Evolutionary conservation across 1,284 basidiomycete genomes (phyloP), one percentile per base, ranked within the genome.

Genomic region (Hypsizygus ulmarius): DNA sequence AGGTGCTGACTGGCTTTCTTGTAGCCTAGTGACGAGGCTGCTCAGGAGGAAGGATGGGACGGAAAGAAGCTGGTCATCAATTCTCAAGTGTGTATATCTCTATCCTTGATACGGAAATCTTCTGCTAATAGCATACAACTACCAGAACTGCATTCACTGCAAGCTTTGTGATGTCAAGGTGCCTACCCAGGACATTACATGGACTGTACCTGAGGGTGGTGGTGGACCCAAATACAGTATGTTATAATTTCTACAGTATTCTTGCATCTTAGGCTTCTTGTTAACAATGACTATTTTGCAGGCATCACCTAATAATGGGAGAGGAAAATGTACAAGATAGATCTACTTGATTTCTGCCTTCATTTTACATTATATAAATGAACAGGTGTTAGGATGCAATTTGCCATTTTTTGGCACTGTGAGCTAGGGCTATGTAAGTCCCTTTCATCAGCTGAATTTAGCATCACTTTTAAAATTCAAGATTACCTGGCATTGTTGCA

Each of bases 61-160:
- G 93, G 93, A 12, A 93, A 92, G 71, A 93, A 91, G 71, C 76
- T 99, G 50, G 87, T 97, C 14, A 99, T 98, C 69, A 99, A 99
- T 70, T 91, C 92, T 9, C 96, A 97, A 77, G 87, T 87, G 50
- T 28, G 73, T 61, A 33, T 28, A 18, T 41, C 41, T 34, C 8
- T 44, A 21, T 19, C 15, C 7, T 7, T 41, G 7, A 19, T 32
- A 7, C 9, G 15, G 12, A 12, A 10, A 6, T 5, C 28, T 30
- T 11, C 21, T 33, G 9, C 10, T 2, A 4, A 40, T 25, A 6
- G 15, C 19, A 6, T 7, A 15, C 34, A 8, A 11, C 29, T 5
- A 37, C 15, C 51, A 88, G 83, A 91, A 91, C 58, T 92, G 90
- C 64, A 91, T 92, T 33, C 90, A 97, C 66, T 97, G 93, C 75